Conservation (phyloP, 106 monocot genomes). For the Narthecium ossifragum region DNA sequence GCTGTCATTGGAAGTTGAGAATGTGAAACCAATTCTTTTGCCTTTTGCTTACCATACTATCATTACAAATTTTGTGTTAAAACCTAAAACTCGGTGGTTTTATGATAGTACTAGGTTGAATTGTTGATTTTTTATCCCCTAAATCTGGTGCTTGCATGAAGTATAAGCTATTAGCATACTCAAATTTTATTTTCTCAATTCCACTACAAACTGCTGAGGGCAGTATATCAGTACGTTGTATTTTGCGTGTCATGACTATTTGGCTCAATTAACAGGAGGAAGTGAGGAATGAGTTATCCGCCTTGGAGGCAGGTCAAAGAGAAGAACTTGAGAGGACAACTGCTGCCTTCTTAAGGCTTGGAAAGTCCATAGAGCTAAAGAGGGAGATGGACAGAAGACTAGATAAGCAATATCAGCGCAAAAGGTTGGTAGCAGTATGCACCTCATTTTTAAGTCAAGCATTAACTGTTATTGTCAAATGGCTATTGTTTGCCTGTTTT, state of each 20-base stretch:
- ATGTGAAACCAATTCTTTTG: too few relatives aligned
- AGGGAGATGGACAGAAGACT: slow-evolving; percentile 56
- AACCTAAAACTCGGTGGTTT: too few relatives aligned
- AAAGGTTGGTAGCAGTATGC: slow-evolving; percentile 27
- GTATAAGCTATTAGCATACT: too few relatives aligned
- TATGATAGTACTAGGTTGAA: too few relatives aligned
- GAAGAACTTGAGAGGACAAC: slow-evolving; percentile 35
- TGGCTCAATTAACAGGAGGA: slow-evolving; percentile 43
- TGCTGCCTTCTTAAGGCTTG: slow-evolving; percentile 31
- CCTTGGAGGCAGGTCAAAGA: slow-evolving; percentile 38
- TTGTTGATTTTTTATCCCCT: too few relatives aligned
- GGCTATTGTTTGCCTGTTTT: neutral
- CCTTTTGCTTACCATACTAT: too few relatives aligned
- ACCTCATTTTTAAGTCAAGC: neutral
- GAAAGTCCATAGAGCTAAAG: slow-evolving; percentile 47
- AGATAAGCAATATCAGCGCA: slow-evolving; percentile 72
- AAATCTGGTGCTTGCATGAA: too few relatives aligned
- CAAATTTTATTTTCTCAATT: too few relatives aligned
- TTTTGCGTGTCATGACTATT: neutral
- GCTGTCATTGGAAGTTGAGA: too few relatives aligned
- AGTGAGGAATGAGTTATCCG: slow-evolving; percentile 50
- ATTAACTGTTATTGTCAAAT: neutral
- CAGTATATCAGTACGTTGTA: too few relatives aligned
- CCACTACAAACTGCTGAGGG: too few relatives aligned
- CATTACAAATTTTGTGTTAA: too few relatives aligned